These are phyloP conservation scores for Colletotrichum sp. DNA, from an alignment of 2,329 filamentous ascomycete genomes.

Conservation along the genomic window DNA sequence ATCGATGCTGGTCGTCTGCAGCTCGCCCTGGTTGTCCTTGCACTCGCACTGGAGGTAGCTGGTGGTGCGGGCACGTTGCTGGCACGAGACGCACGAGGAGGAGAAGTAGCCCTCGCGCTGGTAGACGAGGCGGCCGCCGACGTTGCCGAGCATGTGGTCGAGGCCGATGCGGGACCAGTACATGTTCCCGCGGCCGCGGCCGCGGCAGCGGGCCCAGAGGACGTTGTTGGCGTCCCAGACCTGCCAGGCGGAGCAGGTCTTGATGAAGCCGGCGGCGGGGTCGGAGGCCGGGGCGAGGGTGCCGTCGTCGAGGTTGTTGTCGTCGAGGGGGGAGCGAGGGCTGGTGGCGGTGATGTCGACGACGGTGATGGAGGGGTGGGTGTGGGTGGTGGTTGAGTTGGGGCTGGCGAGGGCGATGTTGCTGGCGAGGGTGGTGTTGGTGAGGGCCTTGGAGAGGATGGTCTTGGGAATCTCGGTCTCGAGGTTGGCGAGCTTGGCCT, in stretches of 20 bases:
- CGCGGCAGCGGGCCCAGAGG: not conserved
- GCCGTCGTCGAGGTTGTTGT: not conserved
- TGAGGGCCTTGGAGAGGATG: not conserved
- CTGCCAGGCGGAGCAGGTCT: not conserved
- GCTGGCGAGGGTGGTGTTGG: not conserved
- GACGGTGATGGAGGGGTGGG: not conserved
- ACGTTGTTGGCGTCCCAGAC: not conserved
- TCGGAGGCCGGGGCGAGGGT: not conserved
- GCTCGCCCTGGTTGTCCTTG: not conserved
- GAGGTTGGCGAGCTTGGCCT: not conserved
- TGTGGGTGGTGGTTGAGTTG: not conserved
- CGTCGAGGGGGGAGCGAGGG: not conserved
- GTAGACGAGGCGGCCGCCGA: not conserved
- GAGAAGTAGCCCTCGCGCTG: not conserved
- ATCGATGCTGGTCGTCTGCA: not conserved
- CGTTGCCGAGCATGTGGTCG: conserved; percentile 10
- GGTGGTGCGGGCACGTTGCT: not conserved
- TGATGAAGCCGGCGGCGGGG: not conserved
- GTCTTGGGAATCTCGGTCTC: not conserved
- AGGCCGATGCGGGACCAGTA: conserved; percentile 2
- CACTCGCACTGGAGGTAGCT: not conserved
- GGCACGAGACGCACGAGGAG: not conserved
- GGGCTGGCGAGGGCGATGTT: not conserved
- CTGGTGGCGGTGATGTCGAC: not conserved
- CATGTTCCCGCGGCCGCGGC: not conserved